Percentiles rank a stretch among this genome's conserved stretches.
Evolutionary conservation across 768 basidiomycete genomes (phyloP).

Genomic region (Leccinum longicurvipes): DNA sequence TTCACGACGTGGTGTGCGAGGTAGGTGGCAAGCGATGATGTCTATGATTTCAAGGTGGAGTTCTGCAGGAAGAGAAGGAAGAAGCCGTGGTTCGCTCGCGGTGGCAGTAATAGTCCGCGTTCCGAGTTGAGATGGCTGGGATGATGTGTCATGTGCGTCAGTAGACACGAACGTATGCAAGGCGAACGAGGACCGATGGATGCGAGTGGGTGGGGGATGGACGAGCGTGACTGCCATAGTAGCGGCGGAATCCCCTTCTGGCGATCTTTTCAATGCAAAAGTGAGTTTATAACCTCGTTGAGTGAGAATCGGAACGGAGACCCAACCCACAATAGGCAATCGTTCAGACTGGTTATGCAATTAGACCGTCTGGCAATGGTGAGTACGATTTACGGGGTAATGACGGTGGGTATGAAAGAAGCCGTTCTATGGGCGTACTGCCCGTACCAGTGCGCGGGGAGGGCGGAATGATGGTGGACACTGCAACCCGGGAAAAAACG

Average conservation of each 20-base stretch:
- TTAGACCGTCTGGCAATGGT: neutral
- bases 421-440: slow-evolving; percentile 1
- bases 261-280: neutral
- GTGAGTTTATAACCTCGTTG: slow-evolving; percentile 11
- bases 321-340: slow-evolving; percentile 3
- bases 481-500: slow-evolving; percentile 1
- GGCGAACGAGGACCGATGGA: slow-evolving; percentile 5
- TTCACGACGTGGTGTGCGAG: slow-evolving; percentile 4
- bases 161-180: neutral
- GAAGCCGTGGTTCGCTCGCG: slow-evolving; percentile 3
- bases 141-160: neutral
- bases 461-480: slow-evolving; percentile 9
- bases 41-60: slow-evolving; percentile 31
- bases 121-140: neutral
- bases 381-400: slow-evolving; percentile 2
- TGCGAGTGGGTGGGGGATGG: slow-evolving; percentile 2
- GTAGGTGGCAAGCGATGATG: slow-evolving; percentile 17
- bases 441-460: slow-evolving; percentile 16
- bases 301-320: neutral
- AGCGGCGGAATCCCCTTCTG: neutral
- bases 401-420: neutral
- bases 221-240: slow-evolving; percentile 14
- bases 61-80: slow-evolving; percentile 27
- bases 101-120: slow-evolving; percentile 1
- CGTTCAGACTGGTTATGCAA: neutral